phyloP scores from a whole-genome alignment of 805 yeast genomes.

The Sungouiella blattae region DNA sequence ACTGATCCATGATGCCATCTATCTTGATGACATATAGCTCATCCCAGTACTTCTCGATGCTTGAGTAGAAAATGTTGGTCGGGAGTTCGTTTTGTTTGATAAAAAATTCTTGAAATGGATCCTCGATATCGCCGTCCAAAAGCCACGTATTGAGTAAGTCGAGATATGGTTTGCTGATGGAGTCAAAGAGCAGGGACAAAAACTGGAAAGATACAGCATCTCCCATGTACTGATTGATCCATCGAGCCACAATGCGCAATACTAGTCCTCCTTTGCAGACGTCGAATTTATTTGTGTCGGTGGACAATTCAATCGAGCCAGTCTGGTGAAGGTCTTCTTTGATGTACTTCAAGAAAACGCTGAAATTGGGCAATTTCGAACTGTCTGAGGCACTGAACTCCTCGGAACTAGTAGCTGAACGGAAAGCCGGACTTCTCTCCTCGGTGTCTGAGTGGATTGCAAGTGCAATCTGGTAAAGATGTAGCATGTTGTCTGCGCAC shows the following conservation, averaged over 20 bases:
- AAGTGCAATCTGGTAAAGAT: conserved; percentile 55
- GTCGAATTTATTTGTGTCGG: conserved; percentile 48
- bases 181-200: conserved; percentile 49
- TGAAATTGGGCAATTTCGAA: conserved; percentile 21
- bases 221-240: conserved; percentile 60
- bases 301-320: conserved; percentile 47
- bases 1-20: conserved; percentile 71
- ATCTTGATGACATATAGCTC: conserved; percentile 68
- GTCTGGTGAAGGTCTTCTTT: conserved; percentile 39
- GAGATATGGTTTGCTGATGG: conserved; percentile 61
- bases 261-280: conserved; percentile 78
- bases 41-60: conserved; percentile 66
- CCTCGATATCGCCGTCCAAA: conserved; percentile 65
- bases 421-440: conserved; percentile 24
- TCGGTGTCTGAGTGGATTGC: conserved; percentile 49
- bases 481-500: conserved; percentile 37
- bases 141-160: conserved; percentile 78
- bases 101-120: conserved; percentile 79
- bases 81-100: conserved; percentile 36
- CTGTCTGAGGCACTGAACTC: conserved; percentile 6
- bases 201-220: conserved; percentile 55
- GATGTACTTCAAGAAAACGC: conserved; percentile 33
- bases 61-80: conserved; percentile 25
- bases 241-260: conserved; percentile 55
- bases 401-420: conserved; percentile 13